Base-by-base conservation (phyloP, 352 stramenopile genomes). In the Pythium vanterpoolii region DNA sequence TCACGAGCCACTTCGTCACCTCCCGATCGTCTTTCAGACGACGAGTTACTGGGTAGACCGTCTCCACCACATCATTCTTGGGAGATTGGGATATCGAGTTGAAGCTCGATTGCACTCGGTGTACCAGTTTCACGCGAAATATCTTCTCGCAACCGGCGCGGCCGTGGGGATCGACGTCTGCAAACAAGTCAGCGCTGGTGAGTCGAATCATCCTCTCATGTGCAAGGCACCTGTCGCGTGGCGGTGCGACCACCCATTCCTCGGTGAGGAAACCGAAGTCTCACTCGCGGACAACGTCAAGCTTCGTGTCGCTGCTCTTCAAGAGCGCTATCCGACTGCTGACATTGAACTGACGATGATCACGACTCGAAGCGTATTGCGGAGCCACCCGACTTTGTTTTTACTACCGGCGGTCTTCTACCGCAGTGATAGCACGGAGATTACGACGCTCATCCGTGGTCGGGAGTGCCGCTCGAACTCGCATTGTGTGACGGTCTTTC, bases 21-120 rank as follows among this genome's bases (percentile, higher is more conserved):
- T 45, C 5, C 60, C 60, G 14, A 26, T 53, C 3, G 24, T 56
- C 1, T 60, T 60, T 18, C 1, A 36, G 1, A 66, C 59, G 4
- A 56, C 31, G 26, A 66, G 11, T 19, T 30, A 56, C 45, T 68
- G 60, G 60, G 7, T 53, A 19, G 60, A 68, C 49, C 60, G 60
- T n/a, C 46, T 68, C 11, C 60, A 68, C 39, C 60, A 68, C 19
- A 3, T 40, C 2, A 21, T 68, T 2, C 40, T 68, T 36, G 16
- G 38, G 4, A 43, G 5, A 3, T 9, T 60, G 4, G 34, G 27
- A 3, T 27, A 40, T 19, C 31, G 36, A 13, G 2, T 24, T 9
- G 52, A 62, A 4, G 11, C 23, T 30, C 52, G 60, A 1, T 3
- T 59, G 18, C 44, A 62, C 39, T 26, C 13, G 6, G 31, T 59